Percentiles rank a stretch among this genome's conserved stretches.
These are phyloP conservation scores for Suillus fuscotomentosus DNA, from an alignment of 768 basidiomycete genomes.

Conservation along the genomic window DNA sequence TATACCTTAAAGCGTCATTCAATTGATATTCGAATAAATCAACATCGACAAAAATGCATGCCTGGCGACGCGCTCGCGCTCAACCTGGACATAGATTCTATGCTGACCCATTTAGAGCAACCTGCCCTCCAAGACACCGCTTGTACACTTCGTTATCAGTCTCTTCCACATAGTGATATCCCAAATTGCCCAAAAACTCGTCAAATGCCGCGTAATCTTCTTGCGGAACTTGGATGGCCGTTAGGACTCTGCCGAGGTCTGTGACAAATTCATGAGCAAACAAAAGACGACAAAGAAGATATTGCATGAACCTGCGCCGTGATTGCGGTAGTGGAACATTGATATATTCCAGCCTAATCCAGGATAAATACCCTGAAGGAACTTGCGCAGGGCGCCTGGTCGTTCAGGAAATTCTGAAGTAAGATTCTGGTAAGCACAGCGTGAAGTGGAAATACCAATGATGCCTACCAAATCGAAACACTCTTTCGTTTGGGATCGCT, in stretches of 20 bases:
- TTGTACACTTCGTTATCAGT: conserved; percentile 86
- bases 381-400: conserved; percentile 87
- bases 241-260: conserved; percentile 93
- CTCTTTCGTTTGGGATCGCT: conserved; percentile 76
- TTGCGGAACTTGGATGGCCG: conserved; percentile 88
- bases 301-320: conserved; percentile 78
- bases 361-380: conserved; percentile 76
- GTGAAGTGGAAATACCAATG: conserved; percentile 4
- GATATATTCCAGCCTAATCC: conserved; percentile 86
- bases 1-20: background rate
- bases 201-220: conserved; percentile 66
- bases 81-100: background rate
- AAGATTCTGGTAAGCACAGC: conserved; percentile 3
- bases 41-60: background rate
- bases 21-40: background rate
- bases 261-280: conserved; percentile 5
- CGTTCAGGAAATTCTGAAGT: conserved; percentile 90
- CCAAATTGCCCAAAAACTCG: conserved; percentile 71
- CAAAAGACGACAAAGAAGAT: background rate
- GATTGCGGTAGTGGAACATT: conserved; percentile 97
- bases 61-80: background rate
- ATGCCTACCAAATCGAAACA: conserved; percentile 87
- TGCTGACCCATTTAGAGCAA: background rate
- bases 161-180: conserved; percentile 91
- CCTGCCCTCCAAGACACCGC: conserved; percentile 51